phyloP scores from a whole-genome alignment of 2,329 filamentous ascomycete genomes.

The Cladosporium colombiae region DNA sequence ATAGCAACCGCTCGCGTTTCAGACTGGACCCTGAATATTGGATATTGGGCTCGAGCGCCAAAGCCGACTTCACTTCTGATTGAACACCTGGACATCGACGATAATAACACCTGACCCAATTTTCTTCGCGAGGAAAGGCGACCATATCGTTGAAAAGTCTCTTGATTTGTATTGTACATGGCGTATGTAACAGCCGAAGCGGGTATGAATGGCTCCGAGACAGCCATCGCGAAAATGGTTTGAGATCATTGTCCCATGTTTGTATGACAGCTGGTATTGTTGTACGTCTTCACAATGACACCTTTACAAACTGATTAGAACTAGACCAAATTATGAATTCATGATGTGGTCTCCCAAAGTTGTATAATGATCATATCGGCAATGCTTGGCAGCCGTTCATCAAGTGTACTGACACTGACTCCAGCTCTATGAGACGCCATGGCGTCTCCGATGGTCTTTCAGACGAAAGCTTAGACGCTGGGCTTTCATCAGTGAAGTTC shows the following conservation, averaged over 20 bases:
- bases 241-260: not conserved
- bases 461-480: not conserved
- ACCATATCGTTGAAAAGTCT: not conserved
- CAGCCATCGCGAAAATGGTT: not conserved
- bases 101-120: not conserved
- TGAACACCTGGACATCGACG: not conserved
- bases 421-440: not conserved
- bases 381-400: not conserved
- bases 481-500: not conserved
- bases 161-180: fast-evolving
- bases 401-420: not conserved
- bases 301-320: not conserved
- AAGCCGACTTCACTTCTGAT: constrained; percentile 1
- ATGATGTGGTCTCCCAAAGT: not conserved
- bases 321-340: not conserved
- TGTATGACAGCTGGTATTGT: not conserved
- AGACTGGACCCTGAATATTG: not conserved
- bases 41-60: not conserved
- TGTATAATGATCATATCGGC: not conserved
- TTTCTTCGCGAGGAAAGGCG: not conserved
- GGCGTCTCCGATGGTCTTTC: not conserved
- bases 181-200: not conserved
- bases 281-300: not conserved
- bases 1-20: not conserved
- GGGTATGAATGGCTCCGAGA: not conserved